Base-by-base conservation (phyloP, 1,139 yeast species). In the Debaryomyces nepalensis region DNA sequence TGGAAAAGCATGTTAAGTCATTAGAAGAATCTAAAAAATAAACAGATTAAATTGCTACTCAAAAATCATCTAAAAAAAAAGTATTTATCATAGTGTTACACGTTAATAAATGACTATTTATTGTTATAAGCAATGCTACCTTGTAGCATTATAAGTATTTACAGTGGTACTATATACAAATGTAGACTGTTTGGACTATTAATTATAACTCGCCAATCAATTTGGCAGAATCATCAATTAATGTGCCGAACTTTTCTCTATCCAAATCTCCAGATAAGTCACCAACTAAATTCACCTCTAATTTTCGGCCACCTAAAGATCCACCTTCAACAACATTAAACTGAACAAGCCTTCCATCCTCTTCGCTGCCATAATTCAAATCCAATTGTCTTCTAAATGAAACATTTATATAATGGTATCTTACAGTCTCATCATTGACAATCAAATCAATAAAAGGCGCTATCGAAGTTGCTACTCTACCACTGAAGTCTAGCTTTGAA, bases 1-100 rank as follows among this genome's bases (percentile, higher is more conserved):
- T 88, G 61, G 95, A 86, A 61, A 75, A 78, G 51, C 86, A 82
- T 51, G 82, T 82, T 48, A 77, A 75, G 59, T 59, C 70, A 3
- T 70, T 81, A 56, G 85, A 81, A 58, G 70, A 68, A 41, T 45
- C 46, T 10, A 65, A 59, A 50, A 68, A 67, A 51, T 64, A 52
- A 49, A 22, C 15, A 22, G 43, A 20, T n/a, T 15, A 24, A 12
- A 20, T 7, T 31, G 12, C 3, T 38, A 41, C 26, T 21, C 32
- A 23, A 10, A 33, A 8, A 16, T 20, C 9, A 12, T 39, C n/a
- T 33, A 27, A 15, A 30, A 20, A 36, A 21, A 15, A 22, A 33
- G 15, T 41, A 27, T 21, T 8, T 11, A 27, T 11, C 23, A 23
- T 8, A 20, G 24, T 37, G 23, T 18, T 27, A 26, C 5, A 14